Percentiles rank a stretch among this genome's conserved stretches.
These are phyloP conservation scores for Cytidiella melzeri DNA, from an alignment of 768 basidiomycete genomes.

Conservation along the genomic window DNA sequence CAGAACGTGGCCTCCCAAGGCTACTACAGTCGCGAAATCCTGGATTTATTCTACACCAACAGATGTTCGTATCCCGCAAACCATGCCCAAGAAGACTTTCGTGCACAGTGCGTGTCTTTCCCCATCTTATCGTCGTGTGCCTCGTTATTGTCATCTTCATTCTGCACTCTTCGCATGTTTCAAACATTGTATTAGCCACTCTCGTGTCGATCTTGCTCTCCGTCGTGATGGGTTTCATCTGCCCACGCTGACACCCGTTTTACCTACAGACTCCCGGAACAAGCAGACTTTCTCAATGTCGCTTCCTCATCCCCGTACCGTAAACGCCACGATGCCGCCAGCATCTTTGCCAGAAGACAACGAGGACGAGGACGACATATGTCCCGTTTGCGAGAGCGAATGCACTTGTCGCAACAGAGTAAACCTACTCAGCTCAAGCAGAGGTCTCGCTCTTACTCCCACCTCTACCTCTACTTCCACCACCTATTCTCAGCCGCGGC, in stretches of 20 bases:
- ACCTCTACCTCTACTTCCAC: constrained; percentile 33
- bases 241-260: constrained; percentile 12
- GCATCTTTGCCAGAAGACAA: not conserved
- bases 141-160: not conserved
- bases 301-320: constrained; percentile 54
- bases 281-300: constrained; percentile 59
- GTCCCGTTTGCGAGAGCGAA: constrained; percentile 86
- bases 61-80: constrained; percentile 15
- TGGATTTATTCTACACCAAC: constrained; percentile 15
- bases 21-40: constrained; percentile 14
- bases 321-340: not conserved
- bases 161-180: not conserved
- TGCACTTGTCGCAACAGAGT: constrained; percentile 66
- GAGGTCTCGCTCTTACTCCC: constrained; percentile 24
- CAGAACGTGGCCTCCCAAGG: constrained; percentile 6
- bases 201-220: no score
- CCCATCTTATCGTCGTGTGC: constrained; percentile 3
- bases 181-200: no score
- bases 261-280: constrained; percentile 31
- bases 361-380: constrained; percentile 83
- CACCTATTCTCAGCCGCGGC: constrained; percentile 23
- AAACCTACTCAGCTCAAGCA: constrained; percentile 6
- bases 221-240: no score
- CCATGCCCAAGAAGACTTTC: constrained; percentile 23
- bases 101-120: constrained; percentile 13